Conservation (phyloP, 257 asterid genomes). For the Petrea volubilis region DNA sequence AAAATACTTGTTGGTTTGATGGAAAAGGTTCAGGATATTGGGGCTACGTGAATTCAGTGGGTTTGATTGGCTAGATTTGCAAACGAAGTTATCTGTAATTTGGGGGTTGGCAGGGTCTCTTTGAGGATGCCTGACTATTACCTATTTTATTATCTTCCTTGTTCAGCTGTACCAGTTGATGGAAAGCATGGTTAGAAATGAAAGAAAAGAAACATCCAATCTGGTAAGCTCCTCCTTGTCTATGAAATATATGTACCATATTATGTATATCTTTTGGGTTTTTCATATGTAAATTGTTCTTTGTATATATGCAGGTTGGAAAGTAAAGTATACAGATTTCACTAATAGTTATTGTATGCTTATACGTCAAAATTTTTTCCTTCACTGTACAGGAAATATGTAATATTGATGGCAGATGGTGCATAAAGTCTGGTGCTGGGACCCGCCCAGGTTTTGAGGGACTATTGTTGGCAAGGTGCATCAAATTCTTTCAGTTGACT, state of each 20-base stretch:
- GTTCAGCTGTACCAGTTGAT: constrained; percentile 72
- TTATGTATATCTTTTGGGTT: not conserved
- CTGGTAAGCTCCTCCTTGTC: constrained; percentile 47
- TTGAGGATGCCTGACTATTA: constrained; percentile 16
- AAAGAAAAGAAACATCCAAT: constrained; percentile 52
- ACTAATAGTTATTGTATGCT: constrained; percentile 3
- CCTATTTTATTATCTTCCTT: constrained; percentile 26
- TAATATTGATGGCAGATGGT: constrained; percentile 87
- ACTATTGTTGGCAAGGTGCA: constrained; percentile 80
- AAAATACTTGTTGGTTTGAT: not conserved
- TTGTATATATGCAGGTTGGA: not conserved
- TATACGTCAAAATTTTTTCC: not conserved
- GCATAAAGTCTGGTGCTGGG: constrained; percentile 64
- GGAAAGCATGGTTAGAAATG: constrained; percentile 79
- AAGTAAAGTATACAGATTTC: not conserved
- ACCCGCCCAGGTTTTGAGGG: constrained; percentile 63
- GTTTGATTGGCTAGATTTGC: constrained; percentile 16
- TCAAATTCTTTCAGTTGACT: constrained; percentile 27
- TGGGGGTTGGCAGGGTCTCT: constrained; percentile 19
- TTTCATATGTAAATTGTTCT: constrained; percentile 7
- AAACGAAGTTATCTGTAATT: constrained; percentile 6
- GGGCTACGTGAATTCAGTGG: not conserved
- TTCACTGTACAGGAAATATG: constrained; percentile 61
- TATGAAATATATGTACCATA: not conserved
- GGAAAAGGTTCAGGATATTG: not conserved